These are phyloP conservation scores for Erythrophleum fordii DNA, from an alignment of 306 rosid species.

Conservation along the genomic window DNA sequence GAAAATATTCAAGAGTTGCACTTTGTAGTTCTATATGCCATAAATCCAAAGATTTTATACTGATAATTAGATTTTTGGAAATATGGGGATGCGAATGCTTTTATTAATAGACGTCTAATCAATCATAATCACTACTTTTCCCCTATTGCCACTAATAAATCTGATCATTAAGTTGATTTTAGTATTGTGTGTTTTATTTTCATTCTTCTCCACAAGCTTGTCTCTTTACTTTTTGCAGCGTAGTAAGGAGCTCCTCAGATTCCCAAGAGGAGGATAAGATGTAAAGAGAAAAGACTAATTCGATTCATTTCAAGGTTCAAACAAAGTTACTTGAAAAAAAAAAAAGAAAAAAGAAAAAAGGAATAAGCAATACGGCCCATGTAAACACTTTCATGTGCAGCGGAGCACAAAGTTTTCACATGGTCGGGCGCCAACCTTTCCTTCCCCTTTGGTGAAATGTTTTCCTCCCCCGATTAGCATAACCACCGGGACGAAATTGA, in stretches of 20 bases:
- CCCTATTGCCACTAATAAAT: too few relatives aligned
- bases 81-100: not conserved
- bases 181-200: too few relatives aligned
- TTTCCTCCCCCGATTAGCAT: constrained; percentile 56
- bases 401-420: constrained; percentile 38
- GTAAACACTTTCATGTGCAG: not conserved
- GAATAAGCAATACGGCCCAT: constrained; percentile 29
- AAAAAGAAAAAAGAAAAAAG: not conserved
- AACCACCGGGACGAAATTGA: constrained; percentile 54
- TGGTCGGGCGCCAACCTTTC: constrained; percentile 61
- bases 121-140: too few relatives aligned
- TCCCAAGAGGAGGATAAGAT: not conserved
- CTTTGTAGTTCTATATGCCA: not conserved
- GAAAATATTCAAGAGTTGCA: not conserved
- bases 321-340: not conserved
- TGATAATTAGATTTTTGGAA: not conserved
- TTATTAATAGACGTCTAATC: too few relatives aligned
- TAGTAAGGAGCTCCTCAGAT: not conserved
- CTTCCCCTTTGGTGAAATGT: constrained; percentile 53
- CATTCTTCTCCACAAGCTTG: not conserved
- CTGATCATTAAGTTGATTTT: too few relatives aligned
- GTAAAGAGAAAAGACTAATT: not conserved
- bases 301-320: not conserved
- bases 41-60: not conserved
- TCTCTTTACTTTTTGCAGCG: not conserved